Percentiles rank a stretch among this genome's conserved stretches.
These are phyloP conservation scores for Curvularia lunata DNA, from an alignment of 2,329 filamentous ascomycete species.

Conservation along the genomic window DNA sequence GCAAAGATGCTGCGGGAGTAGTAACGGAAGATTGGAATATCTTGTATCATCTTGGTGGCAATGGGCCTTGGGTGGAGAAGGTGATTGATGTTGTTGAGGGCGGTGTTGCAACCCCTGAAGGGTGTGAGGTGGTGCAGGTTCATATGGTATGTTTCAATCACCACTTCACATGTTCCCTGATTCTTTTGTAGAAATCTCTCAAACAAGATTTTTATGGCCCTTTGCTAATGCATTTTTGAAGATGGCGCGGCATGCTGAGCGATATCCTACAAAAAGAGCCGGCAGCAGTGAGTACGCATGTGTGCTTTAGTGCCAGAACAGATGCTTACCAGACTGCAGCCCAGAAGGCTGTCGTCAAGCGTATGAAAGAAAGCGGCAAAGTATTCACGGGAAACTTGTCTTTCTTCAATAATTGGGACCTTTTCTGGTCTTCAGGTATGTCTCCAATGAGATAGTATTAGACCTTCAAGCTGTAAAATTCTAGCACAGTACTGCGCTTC, in stretches of 20 bases:
- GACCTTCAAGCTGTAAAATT: not conserved
- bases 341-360: constrained; percentile 57
- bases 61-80: constrained; percentile 63
- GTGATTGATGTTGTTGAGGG: constrained; percentile 49
- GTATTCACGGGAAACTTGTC: constrained; percentile 58
- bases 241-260: constrained; percentile 64
- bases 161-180: not conserved
- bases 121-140: constrained; percentile 62
- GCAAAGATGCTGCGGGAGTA: constrained; percentile 33
- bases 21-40: constrained; percentile 55
- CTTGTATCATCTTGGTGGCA: constrained; percentile 61
- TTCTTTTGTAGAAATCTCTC: not conserved
- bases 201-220: too few relatives aligned
- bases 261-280: constrained; percentile 61
- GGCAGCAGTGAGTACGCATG: constrained; percentile 54
- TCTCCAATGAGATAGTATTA: too few relatives aligned
- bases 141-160: constrained; percentile 57
- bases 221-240: constrained; percentile 34
- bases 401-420: constrained; percentile 62
- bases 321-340: constrained; percentile 41
- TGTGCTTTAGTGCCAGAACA: not conserved
- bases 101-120: constrained; percentile 54
- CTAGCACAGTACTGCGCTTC: not conserved
- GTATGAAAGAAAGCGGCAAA: constrained; percentile 52
- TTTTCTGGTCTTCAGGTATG: constrained; percentile 56